A percentile compares a stretch with the other conserved stretches of the same genome.
Conservation (phyloP, 352 stramenopile genomes). For the Globisporangium heterothallicum region DNA sequence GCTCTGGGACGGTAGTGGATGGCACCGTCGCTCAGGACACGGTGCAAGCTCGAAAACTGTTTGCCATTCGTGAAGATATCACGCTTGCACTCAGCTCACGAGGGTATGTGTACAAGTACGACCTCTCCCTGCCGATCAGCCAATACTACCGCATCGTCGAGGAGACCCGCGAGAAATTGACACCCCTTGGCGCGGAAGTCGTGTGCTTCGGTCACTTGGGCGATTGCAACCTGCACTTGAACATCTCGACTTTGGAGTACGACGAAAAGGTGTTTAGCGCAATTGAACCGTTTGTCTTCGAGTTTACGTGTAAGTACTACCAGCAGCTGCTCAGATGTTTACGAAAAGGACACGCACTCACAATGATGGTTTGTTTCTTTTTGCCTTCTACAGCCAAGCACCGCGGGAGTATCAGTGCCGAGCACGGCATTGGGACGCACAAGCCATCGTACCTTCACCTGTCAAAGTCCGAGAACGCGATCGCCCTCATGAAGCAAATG, state of each 20-base stretch:
- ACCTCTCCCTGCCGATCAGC: constrained; percentile 91
- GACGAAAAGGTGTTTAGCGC: constrained; percentile 58
- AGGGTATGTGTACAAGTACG: constrained; percentile 98
- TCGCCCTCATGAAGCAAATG: constrained; percentile 90
- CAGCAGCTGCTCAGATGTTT: too few species aligned
- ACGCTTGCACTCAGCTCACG: constrained; percentile 77
- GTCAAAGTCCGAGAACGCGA: constrained; percentile 76
- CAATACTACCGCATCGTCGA: constrained; percentile 90
- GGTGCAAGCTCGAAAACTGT: constrained; percentile 88
- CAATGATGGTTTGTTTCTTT: background rate
- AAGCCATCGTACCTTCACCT: constrained; percentile 88
- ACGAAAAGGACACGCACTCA: too few species aligned
- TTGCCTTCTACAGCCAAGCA: constrained; percentile 33
- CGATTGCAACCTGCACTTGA: constrained; percentile 97
- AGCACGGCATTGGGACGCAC: constrained; percentile 95
- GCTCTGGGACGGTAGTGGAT: constrained; percentile 74
- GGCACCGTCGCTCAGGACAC: constrained; percentile 92
- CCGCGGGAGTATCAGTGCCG: constrained; percentile 94
- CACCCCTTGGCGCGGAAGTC: constrained; percentile 40
- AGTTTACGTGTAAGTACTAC: constrained; percentile 64
- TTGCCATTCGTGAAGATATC: constrained; percentile 93
- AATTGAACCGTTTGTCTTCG: constrained; percentile 75
- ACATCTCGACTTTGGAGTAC: constrained; percentile 82
- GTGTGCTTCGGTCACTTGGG: constrained; percentile 93
- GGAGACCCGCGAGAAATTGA: constrained; percentile 60